Conservation (phyloP, 495 filamentous ascomycete genomes). For the Podospora pseudocomata region DNA sequence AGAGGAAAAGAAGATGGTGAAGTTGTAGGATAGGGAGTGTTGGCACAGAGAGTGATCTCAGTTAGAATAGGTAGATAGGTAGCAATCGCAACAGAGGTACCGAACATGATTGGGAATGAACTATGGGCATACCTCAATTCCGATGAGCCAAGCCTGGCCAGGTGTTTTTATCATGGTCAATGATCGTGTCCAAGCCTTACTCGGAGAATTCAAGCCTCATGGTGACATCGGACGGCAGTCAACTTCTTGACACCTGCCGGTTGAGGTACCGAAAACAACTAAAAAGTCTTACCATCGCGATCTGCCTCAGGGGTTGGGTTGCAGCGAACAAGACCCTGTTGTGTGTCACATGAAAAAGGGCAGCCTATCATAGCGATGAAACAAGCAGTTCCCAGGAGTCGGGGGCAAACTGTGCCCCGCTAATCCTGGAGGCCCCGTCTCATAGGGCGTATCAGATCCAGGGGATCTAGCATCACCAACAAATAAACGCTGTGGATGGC, state of each 20-base stretch:
- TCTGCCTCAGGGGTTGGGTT: background rate
- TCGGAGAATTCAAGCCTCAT: background rate
- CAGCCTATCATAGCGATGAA: background rate
- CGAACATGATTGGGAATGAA: no score
- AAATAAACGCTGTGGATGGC: background rate
- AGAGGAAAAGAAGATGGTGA: background rate
- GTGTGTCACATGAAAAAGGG: background rate
- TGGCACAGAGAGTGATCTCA: no score
- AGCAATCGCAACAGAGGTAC: no score
- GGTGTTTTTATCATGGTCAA: background rate
- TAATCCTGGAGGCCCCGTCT: background rate
- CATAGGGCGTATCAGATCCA: background rate
- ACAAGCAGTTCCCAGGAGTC: background rate
- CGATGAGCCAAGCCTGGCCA: background rate
- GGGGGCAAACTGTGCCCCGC: background rate
- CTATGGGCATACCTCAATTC: background rate
- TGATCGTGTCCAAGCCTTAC: background rate
- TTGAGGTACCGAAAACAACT: background rate
- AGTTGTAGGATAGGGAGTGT: background rate
- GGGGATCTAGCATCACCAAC: background rate
- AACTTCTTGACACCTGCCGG: background rate
- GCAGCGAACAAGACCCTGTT: background rate
- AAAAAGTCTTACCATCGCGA: background rate
- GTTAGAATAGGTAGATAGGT: no score
- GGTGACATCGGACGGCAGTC: background rate